phyloP scores from a whole-genome alignment of 148 eudicot genomes.

The Rheum nobile region DNA sequence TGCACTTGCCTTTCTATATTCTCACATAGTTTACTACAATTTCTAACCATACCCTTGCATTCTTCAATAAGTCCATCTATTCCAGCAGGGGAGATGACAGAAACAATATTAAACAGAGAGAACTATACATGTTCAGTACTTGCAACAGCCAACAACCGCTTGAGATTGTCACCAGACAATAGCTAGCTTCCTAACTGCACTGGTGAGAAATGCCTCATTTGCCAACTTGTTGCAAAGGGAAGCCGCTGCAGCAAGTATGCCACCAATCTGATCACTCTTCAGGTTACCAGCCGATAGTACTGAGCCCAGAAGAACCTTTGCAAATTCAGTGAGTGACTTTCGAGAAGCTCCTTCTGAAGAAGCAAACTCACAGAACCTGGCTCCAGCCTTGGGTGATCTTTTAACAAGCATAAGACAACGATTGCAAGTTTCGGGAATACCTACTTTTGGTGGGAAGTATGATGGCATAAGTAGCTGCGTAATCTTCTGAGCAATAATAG shows the following conservation, averaged over 20 bases:
- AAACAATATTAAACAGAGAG: slow-evolving; percentile 55
- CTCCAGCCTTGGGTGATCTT: slow-evolving; percentile 84
- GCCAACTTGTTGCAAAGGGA: slow-evolving; percentile 48
- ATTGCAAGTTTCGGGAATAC: slow-evolving; percentile 67
- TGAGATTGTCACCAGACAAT: slow-evolving; percentile 52
- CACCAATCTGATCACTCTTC: slow-evolving; percentile 41
- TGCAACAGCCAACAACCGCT: slow-evolving; percentile 49
- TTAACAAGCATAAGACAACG: slow-evolving; percentile 69
- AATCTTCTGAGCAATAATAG: slow-evolving; percentile 64
- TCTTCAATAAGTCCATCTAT: slow-evolving; percentile 44
- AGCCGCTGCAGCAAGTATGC: slow-evolving; percentile 52
- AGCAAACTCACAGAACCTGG: slow-evolving; percentile 84
- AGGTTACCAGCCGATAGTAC: slow-evolving; percentile 24
- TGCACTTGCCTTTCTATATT: slow-evolving; percentile 49
- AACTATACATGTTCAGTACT: slow-evolving; percentile 37
- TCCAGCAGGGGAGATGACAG: slow-evolving; percentile 33
- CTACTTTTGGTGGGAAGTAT: slow-evolving; percentile 64
- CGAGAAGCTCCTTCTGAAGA: slow-evolving; percentile 68
- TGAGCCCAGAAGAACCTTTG: slow-evolving; percentile 36
- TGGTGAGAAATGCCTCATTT: slow-evolving; percentile 30
- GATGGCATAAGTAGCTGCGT: slow-evolving; percentile 81
- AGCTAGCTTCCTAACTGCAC: slow-evolving; percentile 35
- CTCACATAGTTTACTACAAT: slow-evolving; percentile 40
- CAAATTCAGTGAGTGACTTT: slow-evolving; percentile 54
- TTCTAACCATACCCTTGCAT: slow-evolving; percentile 47